Evolutionary conservation across 2,329 filamentous ascomycete genomes (phyloP), one percentile per base, ranked within the genome.

Genomic region (Beauveria australis): DNA sequence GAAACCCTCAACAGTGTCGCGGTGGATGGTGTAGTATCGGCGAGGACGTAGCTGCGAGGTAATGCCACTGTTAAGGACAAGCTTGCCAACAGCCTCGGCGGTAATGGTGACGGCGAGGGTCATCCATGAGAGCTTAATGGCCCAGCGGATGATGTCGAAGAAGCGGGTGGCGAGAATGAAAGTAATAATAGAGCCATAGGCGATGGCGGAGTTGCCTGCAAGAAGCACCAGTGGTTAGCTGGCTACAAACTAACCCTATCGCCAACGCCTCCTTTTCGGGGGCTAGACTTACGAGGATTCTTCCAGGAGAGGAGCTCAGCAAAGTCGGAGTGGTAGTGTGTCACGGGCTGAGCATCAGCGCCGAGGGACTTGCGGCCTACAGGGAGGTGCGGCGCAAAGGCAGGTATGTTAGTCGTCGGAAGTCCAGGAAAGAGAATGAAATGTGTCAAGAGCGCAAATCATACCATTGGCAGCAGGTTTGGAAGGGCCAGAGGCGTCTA

Each of bases 281-380:
- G 30, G 18, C 37, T 41, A 33, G 28, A 78, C 81, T 70, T 78
- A 85, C 84, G 81, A 70, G 84, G 84, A 71, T 87, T 85, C 70
- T 86, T 80, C 84, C 86, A 89, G 66, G 85, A 88, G 63, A 89
- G 77, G 61, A 89, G 79, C 72, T 87, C 84, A 55, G 81, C 82
- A 74, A 89, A 89, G 75, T 88, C 84, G 18, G 85, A 88, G 76
- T 89, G 85, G 72, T 88, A 89, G 73, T 87, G 84, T 62, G 84
- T 88, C 69, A 88, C 73, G 55, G 81, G 81, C 72, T 87, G 83
- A 67, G 58, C 58, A 5, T 60, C 47, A 67, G 58, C 58, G 5
- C 40, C 47, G 30, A 54, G 47, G 44, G 58, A 52, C 58, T 60
- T 54, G 41, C 51, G 51, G 51, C 44, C 59, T 60, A 28, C n/a